Percentiles rank a stretch among this genome's conserved stretches.
These are phyloP conservation scores for Colletotrichum sublineola DNA, from an alignment of 2,329 filamentous ascomycete genomes.

Conservation along the genomic window DNA sequence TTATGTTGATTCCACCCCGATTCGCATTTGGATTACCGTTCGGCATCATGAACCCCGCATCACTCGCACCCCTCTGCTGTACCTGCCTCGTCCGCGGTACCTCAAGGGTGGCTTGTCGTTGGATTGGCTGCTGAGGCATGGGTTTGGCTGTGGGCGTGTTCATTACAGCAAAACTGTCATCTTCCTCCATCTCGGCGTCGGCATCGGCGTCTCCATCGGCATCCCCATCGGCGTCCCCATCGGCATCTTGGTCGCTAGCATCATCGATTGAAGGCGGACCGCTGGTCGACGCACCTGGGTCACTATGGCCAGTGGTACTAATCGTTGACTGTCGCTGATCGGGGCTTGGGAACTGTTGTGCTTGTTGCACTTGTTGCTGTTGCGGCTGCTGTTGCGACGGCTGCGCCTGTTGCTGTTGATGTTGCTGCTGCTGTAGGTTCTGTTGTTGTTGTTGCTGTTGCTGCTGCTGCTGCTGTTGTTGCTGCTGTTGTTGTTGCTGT, in stretches of 20 bases:
- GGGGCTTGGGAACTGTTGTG: slow-evolving; percentile 43
- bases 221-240: slow-evolving; percentile 49
- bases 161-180: slow-evolving; percentile 67
- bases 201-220: slow-evolving; percentile 59
- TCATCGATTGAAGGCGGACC: slow-evolving; percentile 59
- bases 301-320: slow-evolving; percentile 54
- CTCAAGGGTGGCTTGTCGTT: slow-evolving; percentile 58
- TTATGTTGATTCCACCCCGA: slow-evolving; percentile 56
- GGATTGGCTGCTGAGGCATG: slow-evolving; percentile 52
- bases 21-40: slow-evolving; percentile 54
- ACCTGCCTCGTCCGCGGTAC: slow-evolving; percentile 57
- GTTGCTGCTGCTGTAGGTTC: slow-evolving; percentile 31
- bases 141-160: slow-evolving; percentile 56
- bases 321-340: slow-evolving; percentile 49
- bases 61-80: slow-evolving; percentile 49
- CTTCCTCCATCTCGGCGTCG: slow-evolving; percentile 68
- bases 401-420: slow-evolving; percentile 38
- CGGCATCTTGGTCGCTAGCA: slow-evolving; percentile 60
- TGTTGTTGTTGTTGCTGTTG: slow-evolving; percentile 48
- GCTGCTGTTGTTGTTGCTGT: slow-evolving; percentile 44
- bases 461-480: slow-evolving; percentile 50
- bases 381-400: slow-evolving; percentile 46
- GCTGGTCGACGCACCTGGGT: slow-evolving; percentile 51
- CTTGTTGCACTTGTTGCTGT: slow-evolving; percentile 39
- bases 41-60: slow-evolving; percentile 59